Percentiles rank a stretch among this genome's conserved stretches.
These are phyloP conservation scores for Hansenula sp. DNA, from an alignment of 1,139 yeast genomes.

Conservation along the genomic window DNA sequence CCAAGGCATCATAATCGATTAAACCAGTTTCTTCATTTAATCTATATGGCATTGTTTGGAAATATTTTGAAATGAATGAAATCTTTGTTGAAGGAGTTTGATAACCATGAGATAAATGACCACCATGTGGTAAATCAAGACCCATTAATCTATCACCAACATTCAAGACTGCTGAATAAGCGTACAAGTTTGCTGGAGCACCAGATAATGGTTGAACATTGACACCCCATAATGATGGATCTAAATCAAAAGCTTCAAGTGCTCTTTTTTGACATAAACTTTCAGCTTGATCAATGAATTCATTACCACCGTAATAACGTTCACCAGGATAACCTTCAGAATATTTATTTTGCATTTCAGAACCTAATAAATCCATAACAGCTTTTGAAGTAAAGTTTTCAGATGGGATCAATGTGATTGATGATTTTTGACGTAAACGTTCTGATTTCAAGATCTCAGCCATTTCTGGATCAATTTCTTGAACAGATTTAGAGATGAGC, in stretches of 20 bases:
- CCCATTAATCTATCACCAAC: constrained; percentile 96
- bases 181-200: constrained; percentile 93
- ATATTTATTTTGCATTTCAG: constrained; percentile 96
- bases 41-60: constrained; percentile 96
- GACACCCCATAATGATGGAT: constrained; percentile 87
- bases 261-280: constrained; percentile 89
- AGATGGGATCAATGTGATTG: constrained; percentile 88
- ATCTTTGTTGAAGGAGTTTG: constrained; percentile 87
- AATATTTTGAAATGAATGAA: constrained; percentile 86
- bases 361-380: constrained; percentile 89
- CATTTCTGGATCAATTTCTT: constrained; percentile 83
- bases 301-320: constrained; percentile 96
- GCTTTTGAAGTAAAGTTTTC: constrained; percentile 95
- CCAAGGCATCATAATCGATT: constrained; percentile 87
- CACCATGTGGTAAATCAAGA: constrained; percentile 94
- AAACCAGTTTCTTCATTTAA: constrained; percentile 80
- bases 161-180: constrained; percentile 86
- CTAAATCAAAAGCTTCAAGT: constrained; percentile 72
- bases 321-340: constrained; percentile 99
- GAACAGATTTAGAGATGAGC: constrained; percentile 59
- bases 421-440: constrained; percentile 78
- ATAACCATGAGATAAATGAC: constrained; percentile 95
- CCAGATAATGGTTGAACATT: constrained; percentile 94
- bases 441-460: constrained; percentile 69
- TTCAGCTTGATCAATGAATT: constrained; percentile 89